These are phyloP conservation scores for Mollisia scopiformis DNA, from an alignment of 2,329 filamentous ascomycete genomes.

Conservation along the genomic window DNA sequence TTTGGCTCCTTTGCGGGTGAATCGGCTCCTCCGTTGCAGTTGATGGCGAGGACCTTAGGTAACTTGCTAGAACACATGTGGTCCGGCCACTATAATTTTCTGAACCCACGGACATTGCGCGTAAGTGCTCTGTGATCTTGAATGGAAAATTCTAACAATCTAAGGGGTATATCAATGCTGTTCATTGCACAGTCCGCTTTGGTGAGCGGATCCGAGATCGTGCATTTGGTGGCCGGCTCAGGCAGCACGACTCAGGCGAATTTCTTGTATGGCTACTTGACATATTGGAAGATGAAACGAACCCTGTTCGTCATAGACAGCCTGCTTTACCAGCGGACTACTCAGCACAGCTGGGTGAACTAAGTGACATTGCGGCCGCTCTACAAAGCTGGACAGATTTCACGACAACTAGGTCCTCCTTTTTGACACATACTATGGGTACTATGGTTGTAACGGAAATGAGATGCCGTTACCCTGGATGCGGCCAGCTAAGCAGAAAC, in stretches of 20 bases:
- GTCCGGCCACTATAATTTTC: constrained; percentile 35
- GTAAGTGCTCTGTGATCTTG: constrained; percentile 4
- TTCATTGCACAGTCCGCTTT: neutral
- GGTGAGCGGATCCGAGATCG: neutral
- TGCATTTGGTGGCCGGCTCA: constrained; percentile 67
- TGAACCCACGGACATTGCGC: constrained; percentile 41
- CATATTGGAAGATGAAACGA: constrained; percentile 85
- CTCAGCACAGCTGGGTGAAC: constrained; percentile 51
- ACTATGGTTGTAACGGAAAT: neutral
- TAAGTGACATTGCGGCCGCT: neutral
- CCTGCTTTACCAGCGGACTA: no score
- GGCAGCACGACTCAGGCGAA: constrained; percentile 89
- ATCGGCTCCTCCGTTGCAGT: constrained; percentile 54
- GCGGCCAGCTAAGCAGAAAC: no score
- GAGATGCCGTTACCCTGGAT: no score
- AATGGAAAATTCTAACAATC: constrained; percentile 31
- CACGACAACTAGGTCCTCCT: neutral
- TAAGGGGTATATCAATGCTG: constrained; percentile 12
- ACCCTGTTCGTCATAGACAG: no score
- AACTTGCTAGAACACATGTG: constrained; percentile 53
- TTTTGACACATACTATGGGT: neutral
- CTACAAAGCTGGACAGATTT: neutral
- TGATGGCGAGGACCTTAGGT: constrained; percentile 62
- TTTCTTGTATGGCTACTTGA: constrained; percentile 84
- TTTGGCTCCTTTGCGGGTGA: no score